Percentiles rank a stretch among this genome's conserved stretches.
These are phyloP conservation scores for Alternaria panax DNA, from an alignment of 2,329 filamentous ascomycete genomes.

Conservation along the genomic window DNA sequence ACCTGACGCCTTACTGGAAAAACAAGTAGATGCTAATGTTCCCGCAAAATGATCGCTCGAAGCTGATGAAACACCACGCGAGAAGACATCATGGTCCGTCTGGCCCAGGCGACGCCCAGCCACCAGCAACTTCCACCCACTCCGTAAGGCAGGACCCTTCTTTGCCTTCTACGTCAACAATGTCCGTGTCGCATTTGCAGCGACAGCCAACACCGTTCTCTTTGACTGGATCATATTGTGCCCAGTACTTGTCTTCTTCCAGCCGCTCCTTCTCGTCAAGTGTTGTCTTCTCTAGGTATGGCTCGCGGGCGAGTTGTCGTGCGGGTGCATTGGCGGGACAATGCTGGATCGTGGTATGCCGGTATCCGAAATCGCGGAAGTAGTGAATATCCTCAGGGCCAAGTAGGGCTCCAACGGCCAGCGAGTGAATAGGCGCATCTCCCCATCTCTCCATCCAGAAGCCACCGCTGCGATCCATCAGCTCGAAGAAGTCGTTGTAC, in stretches of 20 bases:
- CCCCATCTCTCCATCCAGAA: conserved; percentile 99
- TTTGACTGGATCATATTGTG: conserved; percentile 81
- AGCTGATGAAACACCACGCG: conserved; percentile 25
- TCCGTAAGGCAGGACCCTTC: conserved; percentile 93
- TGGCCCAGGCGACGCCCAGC: conserved; percentile 72
- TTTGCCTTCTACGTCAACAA: conserved; percentile 97
- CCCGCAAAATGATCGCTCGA: conserved; percentile 31
- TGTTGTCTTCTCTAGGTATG: conserved; percentile 83
- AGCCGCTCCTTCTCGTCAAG: conserved; percentile 80
- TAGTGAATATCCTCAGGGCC: conserved; percentile 89
- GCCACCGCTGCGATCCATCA: conserved; percentile 97
- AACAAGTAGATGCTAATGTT: conserved; percentile 26
- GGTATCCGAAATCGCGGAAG: conserved; percentile 98
- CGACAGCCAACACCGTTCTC: conserved; percentile 97
- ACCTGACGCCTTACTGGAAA: conserved; percentile 30
- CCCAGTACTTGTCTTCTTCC: conserved; percentile 98
- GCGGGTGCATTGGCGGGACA: conserved; percentile 94
- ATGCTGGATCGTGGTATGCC: conserved; percentile 98
- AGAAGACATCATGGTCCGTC: conserved; percentile 16
- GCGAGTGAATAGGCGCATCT: conserved; percentile 96
- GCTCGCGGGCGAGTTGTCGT: conserved; percentile 80
- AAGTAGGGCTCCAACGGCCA: conserved; percentile 89
- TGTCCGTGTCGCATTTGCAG: conserved; percentile 96
- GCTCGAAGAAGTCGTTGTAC: conserved; percentile 97
- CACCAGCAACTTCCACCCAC: conserved; percentile 97